These are phyloP conservation scores for Cephaloascus albidus DNA, from an alignment of 805 yeast genomes.

Conservation along the genomic window DNA sequence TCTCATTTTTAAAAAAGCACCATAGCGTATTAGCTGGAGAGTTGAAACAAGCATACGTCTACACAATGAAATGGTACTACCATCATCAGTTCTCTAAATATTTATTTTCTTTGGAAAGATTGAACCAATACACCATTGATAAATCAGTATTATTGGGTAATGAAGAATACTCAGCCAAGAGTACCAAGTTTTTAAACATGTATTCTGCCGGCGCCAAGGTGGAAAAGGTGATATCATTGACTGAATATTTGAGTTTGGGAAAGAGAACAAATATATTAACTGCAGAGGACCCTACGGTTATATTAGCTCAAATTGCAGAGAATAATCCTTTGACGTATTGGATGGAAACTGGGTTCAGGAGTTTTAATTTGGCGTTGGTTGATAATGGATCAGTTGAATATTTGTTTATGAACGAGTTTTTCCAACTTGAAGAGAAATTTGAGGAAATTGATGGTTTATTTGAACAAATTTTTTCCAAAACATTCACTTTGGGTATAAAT, in stretches of 20 bases:
- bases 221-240: constrained; percentile 12
- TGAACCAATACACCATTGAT: constrained; percentile 49
- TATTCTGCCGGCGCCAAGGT: not conserved
- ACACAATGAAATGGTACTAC: constrained; percentile 94
- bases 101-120: constrained; percentile 57
- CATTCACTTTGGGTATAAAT: constrained; percentile 38
- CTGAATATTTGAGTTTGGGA: constrained; percentile 51
- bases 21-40: constrained; percentile 61
- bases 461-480: constrained; percentile 41
- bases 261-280: constrained; percentile 51
- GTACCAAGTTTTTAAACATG: not conserved
- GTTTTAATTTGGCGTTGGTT: constrained; percentile 60
- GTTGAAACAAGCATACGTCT: constrained; percentile 69
- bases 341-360: constrained; percentile 66
- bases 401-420: constrained; percentile 63
- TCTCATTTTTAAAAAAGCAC: constrained; percentile 42
- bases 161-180: constrained; percentile 5
- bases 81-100: constrained; percentile 69
- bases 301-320: constrained; percentile 82
- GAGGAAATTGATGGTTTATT: constrained; percentile 35
- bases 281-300: constrained; percentile 49
- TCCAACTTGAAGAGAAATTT: constrained; percentile 35
- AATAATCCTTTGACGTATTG: constrained; percentile 54
- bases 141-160: constrained; percentile 47
- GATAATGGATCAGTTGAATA: constrained; percentile 78